These are phyloP conservation scores for Lonicera japonica DNA, from an alignment of 129 eudicot species.

Conservation along the genomic window DNA sequence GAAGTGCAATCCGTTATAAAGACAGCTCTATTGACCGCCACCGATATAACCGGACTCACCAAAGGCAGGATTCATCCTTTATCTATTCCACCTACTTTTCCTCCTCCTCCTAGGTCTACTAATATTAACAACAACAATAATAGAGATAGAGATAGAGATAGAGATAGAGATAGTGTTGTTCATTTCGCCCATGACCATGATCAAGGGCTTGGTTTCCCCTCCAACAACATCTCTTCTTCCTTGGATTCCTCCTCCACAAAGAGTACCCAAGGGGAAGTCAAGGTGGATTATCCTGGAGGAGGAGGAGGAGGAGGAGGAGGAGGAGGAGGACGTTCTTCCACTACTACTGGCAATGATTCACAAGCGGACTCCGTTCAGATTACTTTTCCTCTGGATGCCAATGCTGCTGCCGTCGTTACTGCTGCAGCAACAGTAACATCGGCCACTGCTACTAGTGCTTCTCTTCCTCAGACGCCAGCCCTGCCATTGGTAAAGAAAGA, in stretches of 20 bases:
- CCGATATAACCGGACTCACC: constrained; percentile 70
- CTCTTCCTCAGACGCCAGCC: not conserved
- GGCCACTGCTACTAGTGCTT: constrained; percentile 6
- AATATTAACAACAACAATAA: too few species aligned
- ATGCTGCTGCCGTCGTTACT: not conserved
- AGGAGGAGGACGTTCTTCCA: too few species aligned
- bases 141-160: too few species aligned
- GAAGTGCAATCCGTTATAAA: constrained; percentile 43
- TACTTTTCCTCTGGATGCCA: not conserved
- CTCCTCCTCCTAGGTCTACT: not conserved
- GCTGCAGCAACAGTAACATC: not conserved
- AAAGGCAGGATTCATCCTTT: constrained; percentile 42
- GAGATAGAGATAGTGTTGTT: not conserved
- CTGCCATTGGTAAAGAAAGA: constrained; percentile 12
- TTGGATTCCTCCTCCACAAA: too few species aligned
- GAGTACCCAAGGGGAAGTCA: too few species aligned
- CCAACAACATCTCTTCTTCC: too few species aligned
- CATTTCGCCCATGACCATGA: too few species aligned
- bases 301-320: too few species aligned
- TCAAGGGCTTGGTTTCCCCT: too few species aligned
- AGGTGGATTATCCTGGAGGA: too few species aligned
- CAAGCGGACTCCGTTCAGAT: constrained; percentile 2
- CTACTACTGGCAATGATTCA: too few species aligned
- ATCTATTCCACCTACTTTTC: constrained; percentile 1
- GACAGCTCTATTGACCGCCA: constrained; percentile 47